Conservation (phyloP, 2,329 filamentous ascomycete species). For the Fusarium fujikuroi region DNA sequence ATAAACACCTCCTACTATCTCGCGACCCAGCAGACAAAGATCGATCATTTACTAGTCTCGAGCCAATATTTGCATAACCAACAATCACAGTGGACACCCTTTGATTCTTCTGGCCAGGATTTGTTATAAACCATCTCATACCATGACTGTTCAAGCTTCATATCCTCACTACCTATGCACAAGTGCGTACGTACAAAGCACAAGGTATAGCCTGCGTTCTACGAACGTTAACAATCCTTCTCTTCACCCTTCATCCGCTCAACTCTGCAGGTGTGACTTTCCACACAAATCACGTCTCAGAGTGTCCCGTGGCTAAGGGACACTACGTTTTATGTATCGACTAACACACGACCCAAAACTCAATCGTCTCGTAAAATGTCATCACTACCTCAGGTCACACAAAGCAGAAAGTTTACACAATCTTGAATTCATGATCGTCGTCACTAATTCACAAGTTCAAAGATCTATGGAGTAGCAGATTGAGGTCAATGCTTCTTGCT, state of each 20-base stretch:
- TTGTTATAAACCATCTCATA: background rate
- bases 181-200: background rate
- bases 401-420: background rate
- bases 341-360: slow-evolving; percentile 23
- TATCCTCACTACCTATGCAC: background rate
- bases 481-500: too few relatives aligned
- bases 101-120: background rate
- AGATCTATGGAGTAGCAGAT: background rate
- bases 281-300: slow-evolving; percentile 39
- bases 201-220: background rate
- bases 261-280: slow-evolving; percentile 19
- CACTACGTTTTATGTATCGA: slow-evolving; percentile 14
- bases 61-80: background rate
- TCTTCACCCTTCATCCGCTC: slow-evolving; percentile 13
- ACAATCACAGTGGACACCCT: slow-evolving; percentile 4
- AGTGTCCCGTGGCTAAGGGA: slow-evolving; percentile 15
- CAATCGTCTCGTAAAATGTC: slow-evolving; percentile 17
- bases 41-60: slow-evolving; percentile 12
- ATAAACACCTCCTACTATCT: slow-evolving; percentile 1
- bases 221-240: background rate
- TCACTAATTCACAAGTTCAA: slow-evolving; percentile 6
- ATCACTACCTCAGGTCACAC: slow-evolving; percentile 5
- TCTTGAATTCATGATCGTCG: background rate
- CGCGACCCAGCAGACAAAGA: slow-evolving; percentile 1
- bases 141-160: slow-evolving; percentile 15